Evolutionary conservation across 306 rosid genomes (phyloP), one percentile per base, ranked within the genome.

Genomic region (Carpinus viminea): DNA sequence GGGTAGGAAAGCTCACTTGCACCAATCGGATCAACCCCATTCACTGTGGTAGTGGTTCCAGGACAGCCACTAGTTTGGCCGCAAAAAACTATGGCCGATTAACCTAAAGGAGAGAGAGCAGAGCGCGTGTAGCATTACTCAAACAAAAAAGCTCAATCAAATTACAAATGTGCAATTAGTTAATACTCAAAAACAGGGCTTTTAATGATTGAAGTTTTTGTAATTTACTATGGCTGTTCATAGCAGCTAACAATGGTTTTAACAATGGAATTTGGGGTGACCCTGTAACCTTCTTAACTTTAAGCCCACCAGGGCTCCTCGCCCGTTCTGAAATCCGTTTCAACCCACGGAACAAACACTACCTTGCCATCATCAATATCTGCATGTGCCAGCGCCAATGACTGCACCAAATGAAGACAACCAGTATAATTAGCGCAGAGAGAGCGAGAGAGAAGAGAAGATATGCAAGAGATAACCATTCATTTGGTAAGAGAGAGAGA

Each of bases 271-370:
- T 24, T 9, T 4, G 65, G 31, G 3, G 34, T 11, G 15, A 11
- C 62, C n/a, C 36, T 9, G 65, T 24, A 59, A 59, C 11, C 11
- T 59, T 4, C 12, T 59, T 4, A 11, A 59, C 17, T 15, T 17
- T 6, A 59, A 59, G 65, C 36, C 65, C 65, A 59, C 65, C 65
- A 59, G 36, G 65, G 65, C 16, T 2, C 17, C 3, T 59, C 65
- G 65, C 65, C 65, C 11, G 65, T 59, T 59, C 65, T 59, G 38
- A 59, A 59, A 11, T 59, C 36, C 12, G 65, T 59, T 59, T 59
- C 65, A 24, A 59, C 65, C 65, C 65, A 59, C 34, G 65, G 65
- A 59, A 59, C 36, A 59, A 59, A 59, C 31, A 59, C 5, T 59
- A 59, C 65, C 36, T 59, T 59, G 8, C 65, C 16, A 6, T 11